Conservation (phyloP, 257 asterid species). For the Solanum virginianum region DNA sequence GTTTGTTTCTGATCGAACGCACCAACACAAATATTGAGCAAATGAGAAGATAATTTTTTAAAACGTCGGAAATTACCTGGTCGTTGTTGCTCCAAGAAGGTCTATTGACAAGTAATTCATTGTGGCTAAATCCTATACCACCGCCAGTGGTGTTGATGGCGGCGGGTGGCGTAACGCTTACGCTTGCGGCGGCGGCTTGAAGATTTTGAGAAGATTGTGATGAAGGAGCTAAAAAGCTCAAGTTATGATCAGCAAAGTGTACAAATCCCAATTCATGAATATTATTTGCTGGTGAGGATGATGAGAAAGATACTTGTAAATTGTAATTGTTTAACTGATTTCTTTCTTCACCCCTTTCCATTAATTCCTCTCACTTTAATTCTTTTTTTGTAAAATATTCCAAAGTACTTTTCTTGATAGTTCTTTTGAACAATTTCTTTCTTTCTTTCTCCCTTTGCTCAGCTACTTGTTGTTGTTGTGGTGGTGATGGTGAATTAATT, state of each 20-base stretch:
- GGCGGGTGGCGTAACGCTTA: not conserved
- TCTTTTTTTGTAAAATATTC: not conserved
- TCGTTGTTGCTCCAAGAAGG: slow-evolving; percentile 64
- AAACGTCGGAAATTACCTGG: slow-evolving; percentile 26
- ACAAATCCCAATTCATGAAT: slow-evolving; percentile 60
- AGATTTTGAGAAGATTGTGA: slow-evolving; percentile 18
- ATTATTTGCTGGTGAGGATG: slow-evolving; percentile 5
- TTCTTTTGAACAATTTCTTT: not conserved
- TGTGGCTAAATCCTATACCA: slow-evolving; percentile 50
- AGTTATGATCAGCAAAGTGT: slow-evolving; percentile 55
- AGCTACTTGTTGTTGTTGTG: not conserved
- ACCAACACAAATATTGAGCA: not conserved
- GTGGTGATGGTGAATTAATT: not conserved
- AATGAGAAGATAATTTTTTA: not conserved
- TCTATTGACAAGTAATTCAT: slow-evolving; percentile 18
- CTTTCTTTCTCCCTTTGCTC: not conserved
- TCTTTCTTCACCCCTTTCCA: slow-evolving; percentile 50
- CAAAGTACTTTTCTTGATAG: not conserved
- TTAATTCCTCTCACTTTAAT: not conserved
- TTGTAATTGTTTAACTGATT: slow-evolving; percentile 28
- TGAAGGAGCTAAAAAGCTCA: slow-evolving; percentile 40
- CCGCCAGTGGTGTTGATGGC: slow-evolving; percentile 5
- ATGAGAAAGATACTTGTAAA: slow-evolving; percentile 20
- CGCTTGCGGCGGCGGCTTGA: not conserved
- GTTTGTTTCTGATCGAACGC: not conserved